Percentiles rank a stretch among this genome's conserved stretches.
phyloP scores from a whole-genome alignment of 2,329 filamentous ascomycete species.

The Aspergillus ochraceoroseus region DNA sequence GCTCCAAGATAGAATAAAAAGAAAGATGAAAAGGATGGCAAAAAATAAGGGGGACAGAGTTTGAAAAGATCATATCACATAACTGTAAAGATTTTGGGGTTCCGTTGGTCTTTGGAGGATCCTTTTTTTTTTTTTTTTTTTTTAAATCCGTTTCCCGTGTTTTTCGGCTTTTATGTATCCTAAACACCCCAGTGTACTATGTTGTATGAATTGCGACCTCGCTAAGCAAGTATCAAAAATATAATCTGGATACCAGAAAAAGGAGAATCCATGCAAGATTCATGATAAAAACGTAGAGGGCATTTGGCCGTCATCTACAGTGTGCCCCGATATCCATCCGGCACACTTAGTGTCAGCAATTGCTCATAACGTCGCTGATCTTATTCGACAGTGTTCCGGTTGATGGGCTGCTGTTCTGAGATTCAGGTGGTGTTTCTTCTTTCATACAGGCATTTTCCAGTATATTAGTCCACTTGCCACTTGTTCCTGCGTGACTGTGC shows the following conservation, averaged over 20 bases:
- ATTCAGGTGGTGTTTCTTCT: slow-evolving; percentile 57
- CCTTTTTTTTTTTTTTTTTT: background rate
- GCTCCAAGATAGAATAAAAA: slow-evolving; percentile 3
- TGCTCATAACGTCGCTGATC: slow-evolving; percentile 29
- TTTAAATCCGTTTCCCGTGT: background rate
- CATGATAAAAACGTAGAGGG: background rate
- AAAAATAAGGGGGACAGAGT: background rate
- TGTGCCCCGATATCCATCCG: background rate
- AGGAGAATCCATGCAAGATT: background rate
- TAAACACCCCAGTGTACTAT: too few species aligned
- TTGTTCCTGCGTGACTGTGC: slow-evolving; percentile 92
- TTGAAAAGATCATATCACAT: slow-evolving; percentile 10
- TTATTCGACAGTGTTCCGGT: slow-evolving; percentile 26
- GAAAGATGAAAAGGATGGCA: background rate
- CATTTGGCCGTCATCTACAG: background rate
- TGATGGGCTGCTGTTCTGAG: slow-evolving; percentile 12
- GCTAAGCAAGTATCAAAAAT: too few species aligned
- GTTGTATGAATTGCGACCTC: too few species aligned
- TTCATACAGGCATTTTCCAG: slow-evolving; percentile 95
- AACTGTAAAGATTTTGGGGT: slow-evolving; percentile 2
- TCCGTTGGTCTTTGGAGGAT: background rate
- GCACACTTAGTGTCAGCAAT: slow-evolving; percentile 24
- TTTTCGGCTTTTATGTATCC: slow-evolving; percentile 1
- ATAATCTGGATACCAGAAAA: too few species aligned
- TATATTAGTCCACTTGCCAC: slow-evolving; percentile 98